Evolutionary conservation across 2,329 filamentous ascomycete genomes (phyloP), one percentile per base, ranked within the genome.

Genomic region (Xylaria multiplex): DNA sequence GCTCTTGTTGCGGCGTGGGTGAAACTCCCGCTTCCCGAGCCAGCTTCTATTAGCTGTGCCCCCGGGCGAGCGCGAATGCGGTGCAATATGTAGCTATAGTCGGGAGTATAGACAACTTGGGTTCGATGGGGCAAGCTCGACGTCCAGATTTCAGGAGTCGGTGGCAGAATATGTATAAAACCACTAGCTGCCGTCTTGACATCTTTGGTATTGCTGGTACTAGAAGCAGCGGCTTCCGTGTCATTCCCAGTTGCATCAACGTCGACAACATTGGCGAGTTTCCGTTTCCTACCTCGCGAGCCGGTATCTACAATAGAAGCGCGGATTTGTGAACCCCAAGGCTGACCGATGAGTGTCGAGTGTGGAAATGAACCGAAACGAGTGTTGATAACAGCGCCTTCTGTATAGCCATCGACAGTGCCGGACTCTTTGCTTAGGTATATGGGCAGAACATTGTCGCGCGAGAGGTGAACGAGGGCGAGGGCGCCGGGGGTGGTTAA

Each of bases 291-390:
- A 40, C 93, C 93, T 72, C 93, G 85, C n/a, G 93, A 96, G 13
- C 94, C 93, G 0, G 94, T 97, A 75, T 97, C 93, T 63, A 97
- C 93, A 37, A 90, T 88, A 1, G 93, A 97, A 7, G 96, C 96
- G 53, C 93, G 86, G 24, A 98, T 90, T 77, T 98, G 96, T 6
- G 92, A 93, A 32, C 96, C 96, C 95, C 95, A 98, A 48, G 92
- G 91, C 60, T 93, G 83, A 5, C 88, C 84, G 62, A 97, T 85
- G 52, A 95, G 80, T 0, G 92, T 94, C 11, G 87, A 91, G 76
- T 95, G 92, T 0, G 92, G 92, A 67, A 93, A 95, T 0, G 94
- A 97, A 55, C 96, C 96, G 75, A 97, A 99, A 50, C 94, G 90
- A 1, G 95, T 99, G 80, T 97, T 98, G 60, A 94, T 88, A 2